phyloP scores from a whole-genome alignment of 2,329 filamentous ascomycete species.

The Eutypella sp. region DNA sequence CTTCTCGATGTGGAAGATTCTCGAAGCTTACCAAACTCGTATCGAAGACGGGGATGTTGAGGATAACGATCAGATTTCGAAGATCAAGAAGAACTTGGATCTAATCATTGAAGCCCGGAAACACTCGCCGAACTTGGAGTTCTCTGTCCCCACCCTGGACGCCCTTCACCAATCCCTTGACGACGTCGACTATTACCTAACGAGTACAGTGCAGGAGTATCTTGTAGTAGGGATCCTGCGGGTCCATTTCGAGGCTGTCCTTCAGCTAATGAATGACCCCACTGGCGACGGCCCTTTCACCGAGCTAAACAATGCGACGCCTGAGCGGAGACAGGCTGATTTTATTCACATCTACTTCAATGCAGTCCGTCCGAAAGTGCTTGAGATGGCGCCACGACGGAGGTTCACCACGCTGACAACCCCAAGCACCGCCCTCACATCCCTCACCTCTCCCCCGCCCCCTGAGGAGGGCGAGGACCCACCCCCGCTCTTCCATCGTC shows the following conservation, averaged over 20 bases:
- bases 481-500: not conserved
- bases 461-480: not conserved
- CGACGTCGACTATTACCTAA: constrained; percentile 39
- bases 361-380: constrained; percentile 30
- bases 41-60: constrained; percentile 17
- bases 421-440: constrained; percentile 17
- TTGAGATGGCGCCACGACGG: constrained; percentile 11
- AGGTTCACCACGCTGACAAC: constrained; percentile 13
- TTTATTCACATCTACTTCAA: constrained; percentile 52
- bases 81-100: constrained; percentile 8
- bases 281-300: constrained; percentile 30
- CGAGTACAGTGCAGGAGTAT: constrained; percentile 14
- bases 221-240: constrained; percentile 42
- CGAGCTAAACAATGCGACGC: constrained; percentile 41
- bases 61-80: constrained; percentile 4
- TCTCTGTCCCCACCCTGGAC: constrained; percentile 32
- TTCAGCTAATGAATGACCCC: constrained; percentile 40
- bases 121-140: constrained; percentile 11
- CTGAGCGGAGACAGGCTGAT: constrained; percentile 43
- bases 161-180: constrained; percentile 36
- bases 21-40: constrained; percentile 33
- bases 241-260: constrained; percentile 44
- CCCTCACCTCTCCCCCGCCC: constrained; percentile 9
- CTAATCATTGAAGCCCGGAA: constrained; percentile 8
- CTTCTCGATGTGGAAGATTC: constrained; percentile 37